Percentiles rank a stretch among this genome's conserved stretches.
phyloP scores from a whole-genome alignment of 2,329 filamentous ascomycete species.

The Fusarium humuli region DNA sequence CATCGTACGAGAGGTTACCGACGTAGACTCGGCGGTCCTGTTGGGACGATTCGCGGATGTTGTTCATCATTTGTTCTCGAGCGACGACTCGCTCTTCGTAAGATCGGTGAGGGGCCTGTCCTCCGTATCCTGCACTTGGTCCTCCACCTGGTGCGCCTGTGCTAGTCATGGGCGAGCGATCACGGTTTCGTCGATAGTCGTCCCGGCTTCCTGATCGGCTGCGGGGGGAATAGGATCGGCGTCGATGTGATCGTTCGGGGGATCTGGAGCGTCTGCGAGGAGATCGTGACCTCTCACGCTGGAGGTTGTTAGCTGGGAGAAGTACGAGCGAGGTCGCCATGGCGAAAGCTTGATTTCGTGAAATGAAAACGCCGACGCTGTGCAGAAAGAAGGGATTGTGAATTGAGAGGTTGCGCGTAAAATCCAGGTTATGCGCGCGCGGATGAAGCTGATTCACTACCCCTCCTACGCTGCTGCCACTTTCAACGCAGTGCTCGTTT shows the following conservation, averaged over 20 bases:
- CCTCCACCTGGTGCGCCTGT: constrained; percentile 76
- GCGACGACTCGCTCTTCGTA: constrained; percentile 86
- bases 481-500: not conserved
- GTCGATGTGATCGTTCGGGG: constrained; percentile 74
- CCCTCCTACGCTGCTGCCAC: constrained; percentile 11
- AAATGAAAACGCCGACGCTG: constrained; percentile 5
- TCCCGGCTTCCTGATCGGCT: constrained; percentile 81
- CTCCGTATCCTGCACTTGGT: constrained; percentile 74
- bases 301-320: constrained; percentile 50
- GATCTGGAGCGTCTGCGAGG: constrained; percentile 87
- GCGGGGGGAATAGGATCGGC: constrained; percentile 82
- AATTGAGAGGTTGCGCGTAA: constrained; percentile 14
- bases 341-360: constrained; percentile 15
- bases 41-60: constrained; percentile 92
- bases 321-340: constrained; percentile 33
- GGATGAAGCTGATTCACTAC: constrained; percentile 32
- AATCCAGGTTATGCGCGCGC: constrained; percentile 15
- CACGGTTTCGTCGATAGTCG: constrained; percentile 79
- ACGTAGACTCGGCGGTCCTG: constrained; percentile 99
- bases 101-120: constrained; percentile 72
- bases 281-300: constrained; percentile 88
- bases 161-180: constrained; percentile 87
- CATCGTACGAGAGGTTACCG: constrained; percentile 98
- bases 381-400: constrained; percentile 26
- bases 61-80: constrained; percentile 97